Base-by-base conservation (phyloP, 1,284 basidiomycete species). In the Fomes fomentarius region DNA sequence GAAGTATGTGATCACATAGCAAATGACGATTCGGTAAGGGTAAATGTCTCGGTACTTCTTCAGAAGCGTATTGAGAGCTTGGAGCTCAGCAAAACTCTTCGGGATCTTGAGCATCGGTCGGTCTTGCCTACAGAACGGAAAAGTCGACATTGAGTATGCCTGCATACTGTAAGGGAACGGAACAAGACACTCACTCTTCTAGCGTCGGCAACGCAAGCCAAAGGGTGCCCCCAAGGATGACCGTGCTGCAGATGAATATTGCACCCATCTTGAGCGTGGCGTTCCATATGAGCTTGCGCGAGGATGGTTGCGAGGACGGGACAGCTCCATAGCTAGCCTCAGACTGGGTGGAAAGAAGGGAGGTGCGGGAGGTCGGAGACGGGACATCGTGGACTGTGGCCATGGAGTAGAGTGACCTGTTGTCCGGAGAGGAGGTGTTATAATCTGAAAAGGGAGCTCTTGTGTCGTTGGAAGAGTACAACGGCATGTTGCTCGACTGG, bases 31-130 rank as follows among this genome's bases (percentile, higher is more conserved):
- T 42, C 91, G 84, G 68, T 79, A 81, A 0, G 93, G 93, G 69
- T 93, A 93, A 61, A 91, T 87, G 61, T 89, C 84, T 43, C 92
- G 82, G 71, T 95, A 95, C 70, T 95, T 95, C 77, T 94, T 94
- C 56, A 96, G 80, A 14, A 96, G 78, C 1, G 71, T 71, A 65
- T 95, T 95, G 50, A 96, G 80, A 8, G 83, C 87, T 67, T 95
- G 86, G 7, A 96, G 79, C 68, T 95, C 85, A 15, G 76, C 78
- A 63, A 96, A 96, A 1, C 89, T 92, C 67, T 89, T 90, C 6
- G 93, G 93, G 57, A 96, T 82, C 62, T 84, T 86, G 26, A 96
- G 76, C 37, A 82, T 70, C 0, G 83, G 83, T 26, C 87, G 83
- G 74, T 96, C 93, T 47, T 78, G 81, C 41, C 92, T 93, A n/a